Base-by-base conservation (phyloP, 257 asterid genomes). In the Hygrophila difformis region DNA sequence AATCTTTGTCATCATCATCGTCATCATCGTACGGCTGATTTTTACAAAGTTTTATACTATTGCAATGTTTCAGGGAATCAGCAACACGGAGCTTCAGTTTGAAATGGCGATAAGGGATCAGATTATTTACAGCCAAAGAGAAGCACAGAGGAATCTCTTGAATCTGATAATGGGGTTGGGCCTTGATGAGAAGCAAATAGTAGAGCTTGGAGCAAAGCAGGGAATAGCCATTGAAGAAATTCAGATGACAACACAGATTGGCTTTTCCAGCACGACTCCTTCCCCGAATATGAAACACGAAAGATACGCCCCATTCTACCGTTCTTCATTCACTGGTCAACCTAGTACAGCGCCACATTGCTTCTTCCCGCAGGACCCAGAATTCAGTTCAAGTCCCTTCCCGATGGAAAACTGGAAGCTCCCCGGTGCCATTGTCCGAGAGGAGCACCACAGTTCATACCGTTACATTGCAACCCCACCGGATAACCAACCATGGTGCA, bases 71-170 rank as follows among this genome's bases (percentile, higher is more conserved):
- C 65, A 84, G 97, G 95, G 95, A 65, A 74, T 88, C 37, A 63
- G 81, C 2, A 84, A 88, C 57, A 79, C 95, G 2, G 97, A 84
- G 52, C 95, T 84, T 56, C 97, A 84, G 71, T 77, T 88, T 44
- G 93, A 88, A 79, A 77, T 88, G 67, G 95, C 95, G 46, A 72
- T 84, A 81, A 81, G 97, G 70, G 97, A 88, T 66, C 95, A 88
- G 69, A 68, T 84, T 28, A 84, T 88, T 51, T 47, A 66, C 76
- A 78, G 64, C 74, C 97, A 84, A 68, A 73, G 79, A 66, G 97
- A 81, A 79, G 77, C 92, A 36, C 79, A 76, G 42, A 74, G 68
- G 59, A 84, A 79, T 33, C 66, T 84, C 11, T 88, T 93, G 95
- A 72, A 68, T 63, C 70, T 88, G 64, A 72, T 84, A 23, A 53